Conservation (phyloP, 139 green algal species). For the Coccomyxa sp. region DNA sequence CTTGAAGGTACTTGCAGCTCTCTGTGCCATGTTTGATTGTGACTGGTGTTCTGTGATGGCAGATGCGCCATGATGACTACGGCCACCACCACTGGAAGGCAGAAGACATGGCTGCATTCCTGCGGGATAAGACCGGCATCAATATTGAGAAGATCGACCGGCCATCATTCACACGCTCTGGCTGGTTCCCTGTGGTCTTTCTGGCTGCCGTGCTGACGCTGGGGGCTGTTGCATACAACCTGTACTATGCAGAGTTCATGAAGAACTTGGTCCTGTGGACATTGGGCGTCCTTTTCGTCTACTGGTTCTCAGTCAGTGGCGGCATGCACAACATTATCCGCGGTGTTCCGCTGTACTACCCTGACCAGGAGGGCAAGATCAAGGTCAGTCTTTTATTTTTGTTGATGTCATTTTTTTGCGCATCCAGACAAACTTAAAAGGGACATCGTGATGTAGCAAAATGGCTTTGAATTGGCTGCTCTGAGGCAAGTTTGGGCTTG, state of each 20-base stretch:
- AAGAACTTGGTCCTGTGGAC: constrained; percentile 41
- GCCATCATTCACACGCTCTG: constrained; percentile 39
- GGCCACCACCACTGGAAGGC: constrained; percentile 52
- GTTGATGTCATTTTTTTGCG: neutral
- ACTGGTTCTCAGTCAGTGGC: constrained; percentile 57
- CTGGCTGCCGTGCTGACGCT: constrained; percentile 26
- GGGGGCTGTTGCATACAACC: constrained; percentile 26
- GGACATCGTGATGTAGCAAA: neutral
- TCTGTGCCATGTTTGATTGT: neutral
- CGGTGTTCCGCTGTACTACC: constrained; percentile 63
- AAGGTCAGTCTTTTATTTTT: neutral
- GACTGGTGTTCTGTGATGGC: neutral
- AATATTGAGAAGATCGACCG: constrained; percentile 40
- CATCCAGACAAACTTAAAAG: neutral
- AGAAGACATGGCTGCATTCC: constrained; percentile 43
- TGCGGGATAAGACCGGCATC: constrained; percentile 30
- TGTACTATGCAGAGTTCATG: constrained; percentile 53
- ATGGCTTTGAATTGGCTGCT: neutral
- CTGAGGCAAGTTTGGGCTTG: neutral
- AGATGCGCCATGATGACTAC: constrained; percentile 6
- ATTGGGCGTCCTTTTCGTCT: constrained; percentile 45
- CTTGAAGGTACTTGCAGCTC: too few species aligned
- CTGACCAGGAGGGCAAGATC: constrained; percentile 8
- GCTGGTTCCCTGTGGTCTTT: constrained; percentile 27
- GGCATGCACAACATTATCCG: constrained; percentile 94